A percentile compares a stretch with the other conserved stretches of the same genome.
Evolutionary conservation across 2,329 filamentous ascomycete species (phyloP).

Genomic region (Huntiella moniliformis): DNA sequence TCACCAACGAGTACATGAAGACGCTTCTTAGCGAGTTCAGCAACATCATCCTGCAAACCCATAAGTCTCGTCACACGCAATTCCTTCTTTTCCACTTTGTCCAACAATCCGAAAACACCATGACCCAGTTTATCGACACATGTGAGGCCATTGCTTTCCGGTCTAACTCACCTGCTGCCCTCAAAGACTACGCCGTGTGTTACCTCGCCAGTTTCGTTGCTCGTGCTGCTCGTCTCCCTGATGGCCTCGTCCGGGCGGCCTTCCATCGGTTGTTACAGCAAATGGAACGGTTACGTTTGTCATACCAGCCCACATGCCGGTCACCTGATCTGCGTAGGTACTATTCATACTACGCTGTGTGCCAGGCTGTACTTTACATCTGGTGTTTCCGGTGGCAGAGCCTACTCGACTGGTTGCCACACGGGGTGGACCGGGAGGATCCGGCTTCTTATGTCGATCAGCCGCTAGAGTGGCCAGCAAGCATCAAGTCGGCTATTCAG

Average conservation of each 20-base stretch:
- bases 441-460: conserved; percentile 41
- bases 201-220: conserved; percentile 93
- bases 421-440: conserved; percentile 44
- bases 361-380: conserved; percentile 82
- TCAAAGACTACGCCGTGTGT: conserved; percentile 70
- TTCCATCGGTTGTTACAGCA: conserved; percentile 63
- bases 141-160: conserved; percentile 23
- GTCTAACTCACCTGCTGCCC: conserved; percentile 47
- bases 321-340: conserved; percentile 76
- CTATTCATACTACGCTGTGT: conserved; percentile 66
- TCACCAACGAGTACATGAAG: conserved; percentile 37
- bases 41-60: conserved; percentile 73
- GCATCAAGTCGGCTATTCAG: conserved; percentile 54
- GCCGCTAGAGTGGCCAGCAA: conserved; percentile 60
- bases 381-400: conserved; percentile 98
- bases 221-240: conserved; percentile 63
- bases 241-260: conserved; percentile 60
- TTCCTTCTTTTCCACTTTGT: conserved; percentile 94
- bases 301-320: conserved; percentile 55
- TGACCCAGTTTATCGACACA: conserved; percentile 43
- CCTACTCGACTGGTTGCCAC: conserved; percentile 45
- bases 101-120: conserved; percentile 58
- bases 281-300: conserved; percentile 53
- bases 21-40: conserved; percentile 72
- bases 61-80: conserved; percentile 81